phyloP scores from a whole-genome alignment of 345 rosid species.

The Eucalyptus polyanthemos region DNA sequence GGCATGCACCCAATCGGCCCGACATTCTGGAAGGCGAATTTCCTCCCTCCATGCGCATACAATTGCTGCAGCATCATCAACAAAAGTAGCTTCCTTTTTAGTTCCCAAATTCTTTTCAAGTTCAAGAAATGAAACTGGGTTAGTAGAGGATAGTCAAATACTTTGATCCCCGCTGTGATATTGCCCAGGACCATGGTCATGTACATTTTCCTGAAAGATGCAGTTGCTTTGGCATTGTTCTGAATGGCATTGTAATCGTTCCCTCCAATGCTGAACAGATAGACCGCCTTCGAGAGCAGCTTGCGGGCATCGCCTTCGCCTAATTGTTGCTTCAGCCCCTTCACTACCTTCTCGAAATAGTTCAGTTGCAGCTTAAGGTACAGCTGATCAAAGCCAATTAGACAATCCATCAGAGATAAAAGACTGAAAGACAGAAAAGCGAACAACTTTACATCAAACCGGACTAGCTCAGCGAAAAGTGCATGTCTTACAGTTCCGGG shows the following conservation, averaged over 20 bases:
- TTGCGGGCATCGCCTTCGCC: not conserved
- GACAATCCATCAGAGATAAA: not conserved
- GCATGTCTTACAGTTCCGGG: not conserved
- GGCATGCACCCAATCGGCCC: constrained; percentile 20
- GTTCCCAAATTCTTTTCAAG: not conserved
- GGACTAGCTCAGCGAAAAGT: not conserved
- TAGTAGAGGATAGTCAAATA: not conserved
- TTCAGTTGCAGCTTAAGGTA: not conserved
- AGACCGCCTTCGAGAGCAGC: not conserved
- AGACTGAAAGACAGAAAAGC: not conserved
- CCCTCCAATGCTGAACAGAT: constrained; percentile 5
- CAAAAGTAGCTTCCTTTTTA: not conserved
- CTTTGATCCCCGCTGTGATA: not conserved
- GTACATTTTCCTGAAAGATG: not conserved
- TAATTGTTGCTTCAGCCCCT: not conserved
- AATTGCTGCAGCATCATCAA: not conserved
- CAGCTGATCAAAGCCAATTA: not conserved
- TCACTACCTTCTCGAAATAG: constrained; percentile 1
- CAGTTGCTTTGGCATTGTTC: not conserved
- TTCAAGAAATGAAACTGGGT: not conserved
- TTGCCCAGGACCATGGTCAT: not conserved
- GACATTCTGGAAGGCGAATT: constrained; percentile 4
- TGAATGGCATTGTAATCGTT: not conserved
- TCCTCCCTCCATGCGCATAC: not conserved
- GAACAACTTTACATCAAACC: not conserved